Evolutionary conservation across 2,329 filamentous ascomycete species (phyloP).

Genomic region (Chrysosphaeria jannelii): DNA sequence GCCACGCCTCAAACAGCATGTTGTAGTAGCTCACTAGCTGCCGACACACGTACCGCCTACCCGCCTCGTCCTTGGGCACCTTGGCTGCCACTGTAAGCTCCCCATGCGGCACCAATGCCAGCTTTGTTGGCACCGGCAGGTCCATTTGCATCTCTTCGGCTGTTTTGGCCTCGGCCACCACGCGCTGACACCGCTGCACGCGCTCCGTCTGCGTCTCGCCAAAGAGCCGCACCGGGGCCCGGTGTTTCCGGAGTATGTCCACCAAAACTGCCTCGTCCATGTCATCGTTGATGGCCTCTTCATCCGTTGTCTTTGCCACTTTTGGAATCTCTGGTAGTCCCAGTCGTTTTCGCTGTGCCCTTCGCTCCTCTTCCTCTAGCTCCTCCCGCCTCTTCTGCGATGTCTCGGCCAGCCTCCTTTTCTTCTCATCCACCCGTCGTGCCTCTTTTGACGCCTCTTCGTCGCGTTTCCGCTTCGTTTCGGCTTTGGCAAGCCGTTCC

Average conservation of each 20-base stretch:
- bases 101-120: slow-evolving; percentile 56
- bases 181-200: slow-evolving; percentile 37
- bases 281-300: slow-evolving; percentile 10
- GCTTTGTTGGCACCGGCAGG: slow-evolving; percentile 63
- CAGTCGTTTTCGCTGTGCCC: slow-evolving; percentile 38
- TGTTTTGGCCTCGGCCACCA: slow-evolving; percentile 26
- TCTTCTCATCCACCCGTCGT: slow-evolving; percentile 51
- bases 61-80: slow-evolving; percentile 24
- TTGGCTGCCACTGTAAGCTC: slow-evolving; percentile 33
- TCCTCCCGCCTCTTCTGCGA: slow-evolving; percentile 38
- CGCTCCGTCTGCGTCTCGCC: slow-evolving; percentile 46
- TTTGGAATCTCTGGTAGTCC: slow-evolving; percentile 45
- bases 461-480: slow-evolving; percentile 65
- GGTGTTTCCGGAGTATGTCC: slow-evolving; percentile 33
- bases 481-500: slow-evolving; percentile 35
- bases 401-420: slow-evolving; percentile 51
- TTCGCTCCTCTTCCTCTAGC: slow-evolving; percentile 43
- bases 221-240: slow-evolving; percentile 49
- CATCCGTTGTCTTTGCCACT: slow-evolving; percentile 9
- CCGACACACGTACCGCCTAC: slow-evolving; percentile 42
- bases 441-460: slow-evolving; percentile 51
- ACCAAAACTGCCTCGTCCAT: slow-evolving; percentile 45
- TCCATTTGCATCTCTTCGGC: slow-evolving; percentile 1
- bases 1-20: slow-evolving; percentile 65
- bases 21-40: slow-evolving; percentile 90